Base-by-base conservation (phyloP, 2,329 filamentous ascomycete species). In the Cercospora nicotianae region DNA sequence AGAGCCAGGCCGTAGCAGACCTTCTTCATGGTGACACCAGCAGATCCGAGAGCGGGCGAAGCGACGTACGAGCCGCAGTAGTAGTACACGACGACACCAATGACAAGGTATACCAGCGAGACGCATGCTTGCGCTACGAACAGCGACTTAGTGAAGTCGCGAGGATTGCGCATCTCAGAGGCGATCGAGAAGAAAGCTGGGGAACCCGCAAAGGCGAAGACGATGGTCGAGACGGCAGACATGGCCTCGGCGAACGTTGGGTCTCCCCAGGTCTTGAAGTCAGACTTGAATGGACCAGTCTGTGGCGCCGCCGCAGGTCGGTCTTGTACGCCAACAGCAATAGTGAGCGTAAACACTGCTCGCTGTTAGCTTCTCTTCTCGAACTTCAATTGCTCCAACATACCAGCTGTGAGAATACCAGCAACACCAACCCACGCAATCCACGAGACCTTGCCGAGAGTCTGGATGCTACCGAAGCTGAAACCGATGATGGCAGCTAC, bases 151-250 rank as follows among this genome's bases (percentile, higher is more conserved):
- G 75, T 77, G 59, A 78, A 81, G 28, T 79, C 69, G 3, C 65
- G 64, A 3, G 78, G 79, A 5, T 79, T 73, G 6, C 76, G 75
- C 80, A 81, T 81, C 68, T 81, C 79, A 1, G 79, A 76, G 3
- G 76, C 76, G 63, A 81, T 78, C 2, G 78, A 75, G 72, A 81
- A 78, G 72, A 79, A 81, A 18, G 75, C 77, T 0, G 79, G 75
- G 0, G 79, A 79, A 20, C 79, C 80, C 6, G 78, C 76, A 60
- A 76, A 81, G 5, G 81, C 76, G 59, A 82, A 82, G 36, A 82
- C 72, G 60, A 78, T 70, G 3, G 77, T 91, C 74, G 83, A 85
- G 39, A 90, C 84, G 23, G 87, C 84, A 16, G 87, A 82, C 75
- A 91, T 89, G 31, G 81, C 87, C 45, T 86, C 81, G 53, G 82